Evolutionary conservation across 345 rosid species (phyloP), one percentile per base, ranked within the genome.

Genomic region (Conringia planisiliqua): DNA sequence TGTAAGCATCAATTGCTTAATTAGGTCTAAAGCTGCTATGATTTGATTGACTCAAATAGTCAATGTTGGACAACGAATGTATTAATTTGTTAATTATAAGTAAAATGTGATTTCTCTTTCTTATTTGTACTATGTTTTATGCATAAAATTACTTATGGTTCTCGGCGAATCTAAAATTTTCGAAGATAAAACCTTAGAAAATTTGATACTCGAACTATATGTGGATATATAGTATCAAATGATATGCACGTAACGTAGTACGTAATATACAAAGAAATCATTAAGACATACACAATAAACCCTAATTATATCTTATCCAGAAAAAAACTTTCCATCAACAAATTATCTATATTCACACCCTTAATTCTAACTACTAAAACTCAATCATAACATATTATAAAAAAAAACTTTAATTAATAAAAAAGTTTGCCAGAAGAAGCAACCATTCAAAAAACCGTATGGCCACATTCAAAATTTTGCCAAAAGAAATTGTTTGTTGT

Each of bases 41-140:
- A 10, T 26, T 59, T 60, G 26, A 60, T 59, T 35, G 62, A 27
- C 55, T 51, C 67, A 22, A 20, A 67, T 22, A 44, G 68, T 75
- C 62, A 50, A 29, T 14, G 16, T 40, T 50, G 62, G 20, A 62
- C 16, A 38, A 32, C 30, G 52, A 33, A 40, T 61, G 74, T 61
- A 42, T 20, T 12, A 29, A 36, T 10, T 22, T 60, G 62, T 69
- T 30, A 76, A 52, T 54, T 40, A 30, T 68, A 68, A 40, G 29
- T 74, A 48, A 11, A 43, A 14, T 71, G 40, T 13, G 13, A 62
- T 22, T 30, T 42, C 5, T 51, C 33, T 51, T 20, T 24, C 39
- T 44, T 20, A 7, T 42, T 44, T 22, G 4, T 42, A 8, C 29
- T 47, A 26, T 27, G 16, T 46, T 50, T 20, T 46, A n/a, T 33